Percentiles rank a stretch among this genome's conserved stretches.
phyloP scores from a whole-genome alignment of 179 eudicot genomes.

The Beta corolliflora region DNA sequence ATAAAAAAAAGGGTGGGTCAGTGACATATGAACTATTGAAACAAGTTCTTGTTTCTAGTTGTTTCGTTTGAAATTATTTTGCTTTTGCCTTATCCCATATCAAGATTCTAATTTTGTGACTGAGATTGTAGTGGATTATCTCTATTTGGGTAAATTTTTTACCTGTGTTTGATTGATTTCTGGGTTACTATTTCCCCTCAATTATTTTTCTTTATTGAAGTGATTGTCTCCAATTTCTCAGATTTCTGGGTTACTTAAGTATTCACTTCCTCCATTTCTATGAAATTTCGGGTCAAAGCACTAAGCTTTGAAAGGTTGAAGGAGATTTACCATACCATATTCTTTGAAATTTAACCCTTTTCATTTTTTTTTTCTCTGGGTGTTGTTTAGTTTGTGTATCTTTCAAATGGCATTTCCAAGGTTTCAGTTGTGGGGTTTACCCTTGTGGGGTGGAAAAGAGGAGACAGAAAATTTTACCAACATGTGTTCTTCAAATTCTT shows the following conservation, averaged over 20 bases:
- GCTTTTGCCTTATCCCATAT: slow-evolving; percentile 1
- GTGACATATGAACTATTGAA: slow-evolving; percentile 13
- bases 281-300: slow-evolving; percentile 9
- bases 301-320: slow-evolving; percentile 16
- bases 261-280: not conserved
- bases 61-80: slow-evolving; percentile 21
- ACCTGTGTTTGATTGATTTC: slow-evolving; percentile 1
- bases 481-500: slow-evolving; percentile 46
- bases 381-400: not conserved
- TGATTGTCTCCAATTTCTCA: slow-evolving; percentile 17
- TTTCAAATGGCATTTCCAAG: slow-evolving; percentile 55
- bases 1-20: slow-evolving; percentile 22
- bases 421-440: slow-evolving; percentile 60
- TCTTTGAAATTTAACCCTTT: slow-evolving; percentile 4
- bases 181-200: not conserved
- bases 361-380: not conserved
- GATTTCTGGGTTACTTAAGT: not conserved
- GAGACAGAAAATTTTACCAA: slow-evolving; percentile 45
- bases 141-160: slow-evolving; percentile 1
- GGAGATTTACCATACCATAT: slow-evolving; percentile 13
- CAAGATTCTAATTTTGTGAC: slow-evolving; percentile 12
- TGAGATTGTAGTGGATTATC: slow-evolving; percentile 17
- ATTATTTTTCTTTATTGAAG: slow-evolving; percentile 2
- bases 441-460: slow-evolving; percentile 32
- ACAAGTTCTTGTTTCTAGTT: slow-evolving; percentile 20